These are phyloP conservation scores for Mycena galericulata DNA, from an alignment of 768 basidiomycete species.

Conservation along the genomic window DNA sequence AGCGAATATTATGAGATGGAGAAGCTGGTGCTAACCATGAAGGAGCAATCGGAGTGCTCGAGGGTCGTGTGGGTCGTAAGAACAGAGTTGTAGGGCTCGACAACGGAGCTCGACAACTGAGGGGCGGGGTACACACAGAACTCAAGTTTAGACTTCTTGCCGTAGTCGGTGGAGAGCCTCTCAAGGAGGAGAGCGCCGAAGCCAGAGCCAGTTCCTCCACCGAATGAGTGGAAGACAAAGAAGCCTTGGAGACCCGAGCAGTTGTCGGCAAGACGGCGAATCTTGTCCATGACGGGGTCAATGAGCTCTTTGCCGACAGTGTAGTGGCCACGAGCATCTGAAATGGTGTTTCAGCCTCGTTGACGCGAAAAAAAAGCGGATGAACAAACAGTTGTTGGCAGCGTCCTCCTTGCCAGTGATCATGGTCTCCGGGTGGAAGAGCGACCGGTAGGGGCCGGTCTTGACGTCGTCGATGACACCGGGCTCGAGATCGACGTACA, in stretches of 20 bases:
- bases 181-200: conserved; percentile 98
- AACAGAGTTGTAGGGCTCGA: conserved; percentile 99
- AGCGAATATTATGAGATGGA: neutral
- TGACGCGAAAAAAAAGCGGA: conserved; percentile 30
- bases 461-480: conserved; percentile 97
- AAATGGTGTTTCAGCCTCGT: conserved; percentile 31
- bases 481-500: conserved; percentile 96
- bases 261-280: conserved; percentile 97
- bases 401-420: conserved; percentile 99
- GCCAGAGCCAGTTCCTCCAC: conserved; percentile 99
- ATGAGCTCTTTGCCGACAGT: conserved; percentile 99
- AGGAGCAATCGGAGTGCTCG: conserved; percentile 99
- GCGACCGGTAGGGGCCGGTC: conserved; percentile 88
- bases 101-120: conserved; percentile 93
- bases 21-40: conserved; percentile 76
- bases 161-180: conserved; percentile 97
- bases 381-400: conserved; percentile 94
- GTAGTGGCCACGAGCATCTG: conserved; percentile 99
- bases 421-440: conserved; percentile 98
- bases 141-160: conserved; percentile 99
- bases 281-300: conserved; percentile 96
- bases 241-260: conserved; percentile 99
- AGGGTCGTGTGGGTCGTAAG: conserved; percentile 99
- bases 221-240: conserved; percentile 99
- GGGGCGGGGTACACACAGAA: conserved; percentile 98